Evolutionary conservation across 1,284 basidiomycete species (phyloP).

Genomic region (Meripilus lineatus): DNA sequence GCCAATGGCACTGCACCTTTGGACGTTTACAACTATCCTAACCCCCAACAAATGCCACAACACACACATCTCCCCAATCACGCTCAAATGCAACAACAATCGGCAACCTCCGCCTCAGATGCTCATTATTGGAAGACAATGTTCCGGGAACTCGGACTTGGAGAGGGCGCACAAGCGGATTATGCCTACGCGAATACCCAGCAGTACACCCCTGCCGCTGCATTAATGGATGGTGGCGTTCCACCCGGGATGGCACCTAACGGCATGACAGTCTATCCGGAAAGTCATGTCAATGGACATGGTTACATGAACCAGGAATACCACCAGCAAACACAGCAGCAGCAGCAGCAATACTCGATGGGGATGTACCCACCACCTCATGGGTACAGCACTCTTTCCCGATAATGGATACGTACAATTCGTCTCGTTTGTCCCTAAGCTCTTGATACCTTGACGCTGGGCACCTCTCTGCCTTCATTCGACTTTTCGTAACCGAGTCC

Average conservation of each 20-base stretch:
- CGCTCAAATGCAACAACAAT: too few relatives aligned
- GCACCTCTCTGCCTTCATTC: too few relatives aligned
- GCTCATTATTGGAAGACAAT: conserved; percentile 2
- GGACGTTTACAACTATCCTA: too few relatives aligned
- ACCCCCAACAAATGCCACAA: too few relatives aligned
- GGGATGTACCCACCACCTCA: conserved; percentile 9
- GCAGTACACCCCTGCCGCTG: background rate
- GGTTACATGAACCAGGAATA: background rate
- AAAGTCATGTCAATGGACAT: background rate
- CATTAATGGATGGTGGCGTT: background rate
- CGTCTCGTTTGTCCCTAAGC: too few relatives aligned
- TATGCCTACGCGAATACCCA: background rate
- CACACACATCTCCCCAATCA: conserved; percentile 5
- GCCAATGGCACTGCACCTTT: too few relatives aligned
- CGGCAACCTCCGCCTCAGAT: too few relatives aligned
- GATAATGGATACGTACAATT: too few relatives aligned
- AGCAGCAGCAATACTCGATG: conserved; percentile 13
- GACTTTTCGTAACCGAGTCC: too few relatives aligned
- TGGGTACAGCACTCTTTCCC: conserved; percentile 7
- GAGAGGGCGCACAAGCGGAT: background rate
- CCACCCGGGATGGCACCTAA: too few relatives aligned
- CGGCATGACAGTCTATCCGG: too few relatives aligned
- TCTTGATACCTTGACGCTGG: too few relatives aligned
- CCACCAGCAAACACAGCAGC: background rate
- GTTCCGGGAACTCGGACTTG: conserved; percentile 6